These are phyloP conservation scores for Striga hermonthica DNA, from an alignment of 305 asterid species.

Conservation along the genomic window DNA sequence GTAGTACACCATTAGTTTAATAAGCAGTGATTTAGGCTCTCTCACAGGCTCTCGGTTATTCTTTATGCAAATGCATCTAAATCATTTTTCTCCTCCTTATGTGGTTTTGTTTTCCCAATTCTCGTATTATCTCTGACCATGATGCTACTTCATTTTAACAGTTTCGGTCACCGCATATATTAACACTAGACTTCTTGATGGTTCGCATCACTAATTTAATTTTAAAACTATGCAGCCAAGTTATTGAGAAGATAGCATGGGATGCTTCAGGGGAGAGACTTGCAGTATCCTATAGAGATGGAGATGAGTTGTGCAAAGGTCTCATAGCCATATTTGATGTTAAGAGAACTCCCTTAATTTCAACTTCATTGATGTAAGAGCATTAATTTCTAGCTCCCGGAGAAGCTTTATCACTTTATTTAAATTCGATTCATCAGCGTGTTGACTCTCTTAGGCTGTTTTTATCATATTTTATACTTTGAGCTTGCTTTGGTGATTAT, in stretches of 20 bases:
- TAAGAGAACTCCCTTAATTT: slow-evolving; percentile 72
- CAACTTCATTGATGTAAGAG: slow-evolving; percentile 83
- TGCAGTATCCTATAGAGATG: slow-evolving; percentile 77
- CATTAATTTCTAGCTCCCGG: slow-evolving; percentile 20
- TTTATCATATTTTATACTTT: slow-evolving; percentile 5
- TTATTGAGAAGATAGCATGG: slow-evolving; percentile 93
- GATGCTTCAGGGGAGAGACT: slow-evolving; percentile 96
- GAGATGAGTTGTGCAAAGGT: slow-evolving; percentile 77
- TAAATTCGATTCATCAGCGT: slow-evolving; percentile 15
- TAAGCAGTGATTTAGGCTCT: not conserved
- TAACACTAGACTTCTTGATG: slow-evolving; percentile 8
- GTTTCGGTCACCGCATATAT: slow-evolving; percentile 1
- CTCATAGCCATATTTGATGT: slow-evolving; percentile 87
- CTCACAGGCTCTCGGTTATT: not conserved
- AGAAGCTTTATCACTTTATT: slow-evolving; percentile 5
- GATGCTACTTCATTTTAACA: not conserved
- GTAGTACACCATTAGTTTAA: slow-evolving; percentile 4
- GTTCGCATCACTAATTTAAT: slow-evolving; percentile 19
- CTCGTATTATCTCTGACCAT: not conserved
- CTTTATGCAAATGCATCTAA: not conserved
- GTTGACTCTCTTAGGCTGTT: slow-evolving; percentile 9
- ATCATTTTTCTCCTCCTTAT: not conserved
- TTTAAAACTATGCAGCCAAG: slow-evolving; percentile 42
- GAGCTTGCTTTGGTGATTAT: slow-evolving; percentile 23
- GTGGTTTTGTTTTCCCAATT: slow-evolving; percentile 2